Percentiles rank a stretch among this genome's conserved stretches.
These are phyloP conservation scores for Lithospermum erythrorhizon DNA, from an alignment of 257 asterid species.

Conservation along the genomic window DNA sequence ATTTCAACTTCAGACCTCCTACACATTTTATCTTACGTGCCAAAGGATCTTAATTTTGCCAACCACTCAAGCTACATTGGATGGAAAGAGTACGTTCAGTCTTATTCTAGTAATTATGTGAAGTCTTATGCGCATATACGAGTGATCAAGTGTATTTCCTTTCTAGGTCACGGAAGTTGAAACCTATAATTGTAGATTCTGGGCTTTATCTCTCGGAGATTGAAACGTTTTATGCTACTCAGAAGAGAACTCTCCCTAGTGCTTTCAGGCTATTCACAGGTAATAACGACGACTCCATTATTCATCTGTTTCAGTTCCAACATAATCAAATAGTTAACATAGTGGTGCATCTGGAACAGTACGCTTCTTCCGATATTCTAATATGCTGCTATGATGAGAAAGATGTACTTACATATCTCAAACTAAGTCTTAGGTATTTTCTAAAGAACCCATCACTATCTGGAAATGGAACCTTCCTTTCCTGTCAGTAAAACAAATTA, in stretches of 20 bases:
- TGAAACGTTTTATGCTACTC: conserved; percentile 72
- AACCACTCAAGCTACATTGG: conserved; percentile 90
- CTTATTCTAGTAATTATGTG: conserved; percentile 5
- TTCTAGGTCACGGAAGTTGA: conserved; percentile 61
- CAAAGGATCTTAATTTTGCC: conserved; percentile 81
- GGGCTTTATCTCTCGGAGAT: conserved; percentile 59
- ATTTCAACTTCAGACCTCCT: conserved; percentile 64
- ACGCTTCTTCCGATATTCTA: no score
- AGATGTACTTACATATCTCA: background rate
- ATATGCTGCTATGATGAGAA: background rate
- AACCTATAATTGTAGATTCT: conserved; percentile 85
- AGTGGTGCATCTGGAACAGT: no score
- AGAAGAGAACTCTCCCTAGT: conserved; percentile 72
- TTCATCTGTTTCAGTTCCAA: background rate
- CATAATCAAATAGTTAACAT: background rate
- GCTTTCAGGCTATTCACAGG: conserved; percentile 76
- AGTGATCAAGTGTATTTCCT: conserved; percentile 3
- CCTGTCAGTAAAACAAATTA: no score
- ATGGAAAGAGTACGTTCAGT: conserved; percentile 77
- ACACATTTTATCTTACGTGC: conserved; percentile 80
- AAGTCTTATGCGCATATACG: background rate
- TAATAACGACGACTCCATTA: conserved; percentile 12
- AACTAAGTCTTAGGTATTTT: background rate
- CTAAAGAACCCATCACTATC: no score
- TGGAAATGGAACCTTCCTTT: no score